Evolutionary conservation across 1,284 basidiomycete genomes (phyloP), one percentile per base, ranked within the genome.

Genomic region (Moesziomyces parantarcticus): DNA sequence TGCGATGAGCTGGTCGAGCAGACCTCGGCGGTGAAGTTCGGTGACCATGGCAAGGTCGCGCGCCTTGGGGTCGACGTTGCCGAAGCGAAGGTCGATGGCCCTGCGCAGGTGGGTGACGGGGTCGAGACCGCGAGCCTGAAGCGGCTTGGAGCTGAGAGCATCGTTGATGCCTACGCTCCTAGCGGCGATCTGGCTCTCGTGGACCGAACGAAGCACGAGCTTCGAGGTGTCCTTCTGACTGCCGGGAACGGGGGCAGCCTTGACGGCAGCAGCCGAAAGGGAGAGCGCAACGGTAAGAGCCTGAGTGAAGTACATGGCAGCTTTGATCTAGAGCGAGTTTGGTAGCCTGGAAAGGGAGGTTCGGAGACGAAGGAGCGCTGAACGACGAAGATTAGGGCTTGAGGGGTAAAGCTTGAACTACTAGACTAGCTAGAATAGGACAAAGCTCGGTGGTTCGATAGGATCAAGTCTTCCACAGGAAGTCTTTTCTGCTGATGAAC

Each of bases 1-100:
- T 23, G 63, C 62, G 10, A 77, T 53, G 46, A 77, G 65, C 70
- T 67, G 61, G 54, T 77, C 75, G 42, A 77, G 68, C 16, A 77
- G 46, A 11, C 73, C 75, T 21, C 75, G 67, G 21, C 69, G 64
- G 44, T 75, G 59, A 14, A 77, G 65, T 50, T 77, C 75, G 41
- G 59, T 60, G 58, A 75, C 61, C 43, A 75, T 39, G 39, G 68
- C 63, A 9, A 61, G 50, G 25, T 63, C 63, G 29, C 72, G 67
- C 11, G 62, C 60, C 49, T 62, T 42, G 23, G 67, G 67, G 14
- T 66, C 50, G 48, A 66, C n/a, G 26, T 75, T 42, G 22, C 57
- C 51, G 43, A 60, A 75, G 23, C 51, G 68, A 6, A 67, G 26
- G 36, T 75, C 69, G 41, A 70, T 61, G 10, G 63, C 50, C 23